Percentiles rank a stretch among this genome's conserved stretches.
phyloP scores from a whole-genome alignment of 768 basidiomycete species.

The Leccinum olivaceopallidum region DNA sequence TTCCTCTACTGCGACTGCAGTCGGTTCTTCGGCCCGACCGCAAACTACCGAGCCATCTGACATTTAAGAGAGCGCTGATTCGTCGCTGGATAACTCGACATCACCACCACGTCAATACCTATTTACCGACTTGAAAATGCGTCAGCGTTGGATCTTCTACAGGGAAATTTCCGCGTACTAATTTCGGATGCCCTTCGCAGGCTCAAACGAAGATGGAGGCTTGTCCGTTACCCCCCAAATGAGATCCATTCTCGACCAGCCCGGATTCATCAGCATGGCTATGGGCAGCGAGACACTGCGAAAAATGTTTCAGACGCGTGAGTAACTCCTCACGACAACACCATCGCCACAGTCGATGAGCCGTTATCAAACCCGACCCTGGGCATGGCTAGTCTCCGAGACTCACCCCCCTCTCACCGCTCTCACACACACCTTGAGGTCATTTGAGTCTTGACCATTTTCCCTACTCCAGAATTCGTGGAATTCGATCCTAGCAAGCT shows the following conservation, averaged over 20 bases:
- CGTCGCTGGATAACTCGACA: neutral
- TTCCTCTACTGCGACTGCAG: neutral
- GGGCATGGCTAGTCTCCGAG: neutral
- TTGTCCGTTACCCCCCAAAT: conserved; percentile 30
- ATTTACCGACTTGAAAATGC: conserved; percentile 11
- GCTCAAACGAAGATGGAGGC: conserved; percentile 18
- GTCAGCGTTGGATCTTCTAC: conserved; percentile 6
- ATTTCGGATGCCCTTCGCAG: conserved; percentile 11
- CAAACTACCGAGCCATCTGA: neutral
- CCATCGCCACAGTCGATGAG: neutral
- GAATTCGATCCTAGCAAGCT: conserved; percentile 20
- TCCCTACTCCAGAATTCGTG: conserved; percentile 17
- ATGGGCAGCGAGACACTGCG: conserved; percentile 31
- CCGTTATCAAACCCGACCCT: neutral
- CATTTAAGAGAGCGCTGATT: neutral
- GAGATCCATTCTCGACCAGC: conserved; percentile 25
- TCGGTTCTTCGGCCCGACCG: neutral
- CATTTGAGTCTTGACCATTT: neutral
- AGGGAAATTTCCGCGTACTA: neutral
- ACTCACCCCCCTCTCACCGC: neutral
- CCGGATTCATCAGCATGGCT: conserved; percentile 25
- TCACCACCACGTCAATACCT: neutral
- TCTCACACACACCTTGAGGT: neutral
- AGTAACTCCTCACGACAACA: conserved; percentile 2
- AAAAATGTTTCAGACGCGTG: conserved; percentile 32